phyloP scores from a whole-genome alignment of 1,284 basidiomycete genomes.

The Kalmanozyma brasiliensis region DNA sequence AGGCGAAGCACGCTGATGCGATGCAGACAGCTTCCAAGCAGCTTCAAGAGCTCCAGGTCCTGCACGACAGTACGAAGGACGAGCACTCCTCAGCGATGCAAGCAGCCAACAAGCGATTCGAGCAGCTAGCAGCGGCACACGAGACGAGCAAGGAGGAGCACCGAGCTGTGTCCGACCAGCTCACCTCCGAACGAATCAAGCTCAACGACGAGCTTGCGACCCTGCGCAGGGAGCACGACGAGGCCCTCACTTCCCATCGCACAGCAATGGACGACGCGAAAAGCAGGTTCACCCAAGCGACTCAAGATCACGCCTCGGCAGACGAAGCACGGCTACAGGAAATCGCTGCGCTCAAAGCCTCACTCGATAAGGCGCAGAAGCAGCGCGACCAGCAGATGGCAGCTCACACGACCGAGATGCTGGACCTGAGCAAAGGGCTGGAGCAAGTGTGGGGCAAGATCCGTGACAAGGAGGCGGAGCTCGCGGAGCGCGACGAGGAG shows the following conservation, averaged over 20 bases:
- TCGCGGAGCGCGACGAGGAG: conserved; percentile 13
- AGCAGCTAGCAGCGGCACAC: conserved; percentile 7
- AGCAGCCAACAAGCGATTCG: conserved; percentile 10
- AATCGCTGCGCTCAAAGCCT: conserved; percentile 11
- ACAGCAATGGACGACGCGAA: conserved; percentile 11
- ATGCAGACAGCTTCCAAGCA: conserved; percentile 8
- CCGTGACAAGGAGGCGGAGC: conserved; percentile 10
- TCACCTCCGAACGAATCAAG: conserved; percentile 9
- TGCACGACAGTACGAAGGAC: conserved; percentile 10
- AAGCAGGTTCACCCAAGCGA: conserved; percentile 6
- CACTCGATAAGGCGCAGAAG: conserved; percentile 27
- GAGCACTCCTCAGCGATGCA: conserved; percentile 8
- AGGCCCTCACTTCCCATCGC: conserved; percentile 13
- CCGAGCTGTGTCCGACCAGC: conserved; percentile 11
- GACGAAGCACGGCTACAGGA: conserved; percentile 19
- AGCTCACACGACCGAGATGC: conserved; percentile 37
- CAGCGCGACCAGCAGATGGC: conserved; percentile 35
- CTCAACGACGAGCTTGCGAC: conserved; percentile 16
- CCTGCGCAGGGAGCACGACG: conserved; percentile 17
- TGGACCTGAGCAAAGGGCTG: conserved; percentile 28
- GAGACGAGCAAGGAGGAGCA: conserved; percentile 17
- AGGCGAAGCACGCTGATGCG: conserved; percentile 6
- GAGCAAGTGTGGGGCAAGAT: conserved; percentile 22
- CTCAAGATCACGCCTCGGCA: conserved; percentile 5
- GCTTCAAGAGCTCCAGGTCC: conserved; percentile 6